Evolutionary conservation across 805 yeast species (phyloP).

Genomic region (Candida vaughaniae): DNA sequence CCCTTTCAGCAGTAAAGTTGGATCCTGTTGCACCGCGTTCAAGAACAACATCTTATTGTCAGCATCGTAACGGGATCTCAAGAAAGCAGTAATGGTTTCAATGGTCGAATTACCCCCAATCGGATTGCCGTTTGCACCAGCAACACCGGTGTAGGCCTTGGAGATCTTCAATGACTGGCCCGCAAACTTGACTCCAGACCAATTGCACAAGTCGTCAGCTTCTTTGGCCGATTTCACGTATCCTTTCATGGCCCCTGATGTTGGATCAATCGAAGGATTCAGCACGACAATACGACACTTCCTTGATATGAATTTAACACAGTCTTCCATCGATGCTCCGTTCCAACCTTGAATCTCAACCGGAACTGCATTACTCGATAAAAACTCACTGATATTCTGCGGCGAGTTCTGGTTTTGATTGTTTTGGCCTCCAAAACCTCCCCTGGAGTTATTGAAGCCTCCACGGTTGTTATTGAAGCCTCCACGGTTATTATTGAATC

Average conservation of each 20-base stretch:
- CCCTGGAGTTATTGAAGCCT: constrained; percentile 7
- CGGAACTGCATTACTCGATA: constrained; percentile 36
- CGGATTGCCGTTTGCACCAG: background rate
- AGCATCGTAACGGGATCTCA: constrained; percentile 66
- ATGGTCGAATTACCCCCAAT: constrained; percentile 45
- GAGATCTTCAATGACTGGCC: constrained; percentile 63
- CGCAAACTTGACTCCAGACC: constrained; percentile 81
- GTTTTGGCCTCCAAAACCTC: background rate
- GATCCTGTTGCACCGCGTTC: constrained; percentile 63
- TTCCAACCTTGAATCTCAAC: constrained; percentile 81
- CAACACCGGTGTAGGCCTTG: constrained; percentile 19
- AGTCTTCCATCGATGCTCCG: constrained; percentile 68
- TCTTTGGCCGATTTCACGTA: constrained; percentile 53
- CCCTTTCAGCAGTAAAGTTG: constrained; percentile 56
- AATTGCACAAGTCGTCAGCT: constrained; percentile 56
- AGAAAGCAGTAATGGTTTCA: constrained; percentile 57
- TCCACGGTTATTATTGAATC: constrained; percentile 10
- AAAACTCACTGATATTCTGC: constrained; percentile 27
- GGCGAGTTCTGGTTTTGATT: constrained; percentile 7
- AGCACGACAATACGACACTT: constrained; percentile 58
- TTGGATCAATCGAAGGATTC: constrained; percentile 53
- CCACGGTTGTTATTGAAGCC: constrained; percentile 16
- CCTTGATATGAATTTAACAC: constrained; percentile 66
- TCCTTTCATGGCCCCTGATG: constrained; percentile 53
- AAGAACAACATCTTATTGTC: constrained; percentile 67